A percentile compares a stretch with the other conserved stretches of the same genome.
Conservation (phyloP, 2,329 filamentous ascomycete species). For the Calonectria fujianensis region DNA sequence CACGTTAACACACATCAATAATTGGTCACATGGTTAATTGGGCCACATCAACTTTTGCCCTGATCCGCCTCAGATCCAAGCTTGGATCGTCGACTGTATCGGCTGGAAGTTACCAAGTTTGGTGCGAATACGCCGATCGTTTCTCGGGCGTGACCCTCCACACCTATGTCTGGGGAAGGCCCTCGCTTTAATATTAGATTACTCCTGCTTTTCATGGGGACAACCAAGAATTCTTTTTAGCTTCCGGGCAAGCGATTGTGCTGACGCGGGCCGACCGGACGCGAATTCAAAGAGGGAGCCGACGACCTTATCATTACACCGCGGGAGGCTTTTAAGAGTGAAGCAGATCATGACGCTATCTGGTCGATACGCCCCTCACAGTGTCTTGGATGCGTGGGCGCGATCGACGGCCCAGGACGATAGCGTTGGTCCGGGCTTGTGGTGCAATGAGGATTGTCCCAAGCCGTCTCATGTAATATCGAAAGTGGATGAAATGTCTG, state of each 20-base stretch:
- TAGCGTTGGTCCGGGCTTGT: constrained; percentile 20
- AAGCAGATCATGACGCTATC: constrained; percentile 34
- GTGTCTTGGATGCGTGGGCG: constrained; percentile 35
- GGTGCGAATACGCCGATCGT: neutral
- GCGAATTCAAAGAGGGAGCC: constrained; percentile 19
- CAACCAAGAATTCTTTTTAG: neutral
- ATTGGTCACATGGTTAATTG: neutral
- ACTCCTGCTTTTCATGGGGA: neutral
- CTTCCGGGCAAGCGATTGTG: neutral
- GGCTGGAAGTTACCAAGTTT: constrained; percentile 8
- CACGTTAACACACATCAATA: neutral
- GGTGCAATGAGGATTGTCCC: constrained; percentile 27
- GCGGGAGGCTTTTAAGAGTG: constrained; percentile 32
- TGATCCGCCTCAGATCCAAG: constrained; percentile 22
- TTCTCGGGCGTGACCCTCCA: neutral
- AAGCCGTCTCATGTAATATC: constrained; percentile 10
- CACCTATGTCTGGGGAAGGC: neutral
- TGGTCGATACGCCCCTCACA: constrained; percentile 42
- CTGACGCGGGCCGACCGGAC: constrained; percentile 7
- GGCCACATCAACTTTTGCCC: constrained; percentile 10
- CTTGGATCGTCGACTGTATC: constrained; percentile 24
- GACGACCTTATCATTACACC: constrained; percentile 35
- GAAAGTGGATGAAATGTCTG: constrained; percentile 14
- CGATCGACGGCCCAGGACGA: constrained; percentile 28
- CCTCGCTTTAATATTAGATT: neutral